Evolutionary conservation across 331 rosid species (phyloP).

Genomic region (Erythrophleum ivorense): DNA sequence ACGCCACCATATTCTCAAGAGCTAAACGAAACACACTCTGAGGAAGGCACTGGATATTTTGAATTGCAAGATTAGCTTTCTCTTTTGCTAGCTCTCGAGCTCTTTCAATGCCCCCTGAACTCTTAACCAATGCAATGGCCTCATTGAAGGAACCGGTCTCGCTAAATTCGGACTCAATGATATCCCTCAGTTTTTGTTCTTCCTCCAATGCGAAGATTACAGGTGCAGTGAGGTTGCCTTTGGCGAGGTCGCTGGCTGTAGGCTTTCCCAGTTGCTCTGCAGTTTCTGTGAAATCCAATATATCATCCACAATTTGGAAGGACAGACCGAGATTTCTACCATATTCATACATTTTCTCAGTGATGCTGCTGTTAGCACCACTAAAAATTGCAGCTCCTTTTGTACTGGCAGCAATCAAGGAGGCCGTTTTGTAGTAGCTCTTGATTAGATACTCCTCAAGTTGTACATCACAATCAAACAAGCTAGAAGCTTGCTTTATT

Average conservation of each 20-base stretch:
- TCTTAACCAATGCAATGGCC: constrained; percentile 76
- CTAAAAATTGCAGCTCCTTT: constrained; percentile 97
- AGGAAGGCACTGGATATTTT: constrained; percentile 82
- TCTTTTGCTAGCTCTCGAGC: constrained; percentile 81
- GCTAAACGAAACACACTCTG: constrained; percentile 65
- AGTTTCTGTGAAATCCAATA: constrained; percentile 90
- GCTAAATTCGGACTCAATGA: constrained; percentile 83
- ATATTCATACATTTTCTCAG: constrained; percentile 82
- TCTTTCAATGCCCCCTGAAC: constrained; percentile 80
- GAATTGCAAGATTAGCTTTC: constrained; percentile 89
- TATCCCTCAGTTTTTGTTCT: constrained; percentile 76
- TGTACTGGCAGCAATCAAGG: constrained; percentile 87
- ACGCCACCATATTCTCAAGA: constrained; percentile 86
- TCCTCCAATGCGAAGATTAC: constrained; percentile 83
- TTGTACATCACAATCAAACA: constrained; percentile 88
- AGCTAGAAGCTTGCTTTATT: constrained; percentile 94
- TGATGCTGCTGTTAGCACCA: constrained; percentile 52
- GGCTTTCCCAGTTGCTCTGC: constrained; percentile 97
- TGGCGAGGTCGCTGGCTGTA: constrained; percentile 87
- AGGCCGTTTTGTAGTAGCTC: constrained; percentile 94
- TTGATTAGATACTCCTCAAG: constrained; percentile 90
- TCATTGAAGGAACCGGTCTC: constrained; percentile 82
- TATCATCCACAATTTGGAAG: constrained; percentile 95
- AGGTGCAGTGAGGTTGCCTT: constrained; percentile 96
- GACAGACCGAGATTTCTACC: constrained; percentile 93